Base-by-base conservation (phyloP, 225 moss, liverwort and hornwort genomes). In the Antitrichia curtipendula region DNA sequence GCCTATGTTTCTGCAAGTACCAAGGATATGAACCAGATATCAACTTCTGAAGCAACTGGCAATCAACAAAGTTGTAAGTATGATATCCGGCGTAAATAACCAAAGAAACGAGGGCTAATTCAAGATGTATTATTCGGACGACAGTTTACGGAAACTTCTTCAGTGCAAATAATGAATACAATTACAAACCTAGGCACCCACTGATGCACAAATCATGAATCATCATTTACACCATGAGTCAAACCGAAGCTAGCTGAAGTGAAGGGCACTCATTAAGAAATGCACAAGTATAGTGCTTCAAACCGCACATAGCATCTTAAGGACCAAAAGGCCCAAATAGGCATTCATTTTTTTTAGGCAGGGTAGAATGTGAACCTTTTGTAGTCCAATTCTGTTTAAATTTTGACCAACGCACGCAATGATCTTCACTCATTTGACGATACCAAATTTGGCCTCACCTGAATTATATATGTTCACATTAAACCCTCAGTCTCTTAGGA, bases 1-100 rank as follows among this genome's bases (percentile, higher is more conserved):
- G 92, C 28, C 89, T 90, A 75, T 87, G 78, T 83, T 90, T 92
- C 98, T 98, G 95, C 80, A 91, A 47, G 68, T 24, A 61, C 68
- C 80, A 63, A 86, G 47, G 82, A 82, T 41, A 88, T 43, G 65
- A 88, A 87, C 71, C 56, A 83, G 53, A 73, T 61, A 69, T 86
- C 83, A 88, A 69, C 75, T 84, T 59, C 53, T 14, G 58, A 32
- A 36, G 19, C 29, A 52, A 86, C 60, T 27, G 63, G 59, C 41
- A 38, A 61, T 19, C 49, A 59, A 65, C 52, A 61, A 74, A 59
- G 70, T 82, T 53, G 13, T 90, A 19, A 74, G 74, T 54, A 47
- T 34, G 13, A 78, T n/a, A 47, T 90, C 63, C n/a, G 27, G 40
- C 49, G 29, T 34, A 38, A 86, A 75, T 38, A 66, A 82, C 41